Evolutionary conservation across 805 yeast genomes (phyloP), one percentile per base, ranked within the genome.

Genomic region (Starmerella tilneyi): DNA sequence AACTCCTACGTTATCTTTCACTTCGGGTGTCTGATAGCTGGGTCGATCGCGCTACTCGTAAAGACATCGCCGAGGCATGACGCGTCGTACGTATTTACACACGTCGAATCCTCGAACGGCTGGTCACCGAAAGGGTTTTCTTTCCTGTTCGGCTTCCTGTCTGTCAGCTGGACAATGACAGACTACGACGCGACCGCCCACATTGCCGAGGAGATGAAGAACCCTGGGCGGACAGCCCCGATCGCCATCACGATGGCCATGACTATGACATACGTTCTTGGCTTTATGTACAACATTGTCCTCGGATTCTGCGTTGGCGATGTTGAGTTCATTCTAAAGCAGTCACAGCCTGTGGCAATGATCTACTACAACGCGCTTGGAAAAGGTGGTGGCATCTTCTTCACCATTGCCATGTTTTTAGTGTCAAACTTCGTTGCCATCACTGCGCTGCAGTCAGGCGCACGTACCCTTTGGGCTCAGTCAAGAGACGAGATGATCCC

Each of bases 141-240:
- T 7, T 75, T 74, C 57, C 57, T 75, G 54, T 73, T 72, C 75
- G 55, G 77, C 79, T 61, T 62, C 51, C 45, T 62, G 26, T 51
- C 63, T 21, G 61, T 60, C 13, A 56, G 57, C 46, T 62, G 66
- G 65, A 74, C 80, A 30, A 77, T 79, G 84, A 72, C 80, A 36
- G 84, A 84, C 20, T 80, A 77, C 58, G 86, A 80, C 58, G 75
- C 81, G 21, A 81, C 84, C 0, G 80, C 79, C 66, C 85, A 80
- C 57, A 65, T 80, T 50, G 70, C 82, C 12, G 88, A 79, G 63
- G 85, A 79, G 56, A 70, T 75, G 45, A 63, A 66, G 45, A 67
- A 72, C 49, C 80, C 83, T 19, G 74, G 75, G 23, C 64, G 62
- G 47, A 66, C 70, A 30, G 75, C 78, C 7, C 82, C 83, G 21